Percentiles rank a stretch among this genome's conserved stretches.
phyloP scores from a whole-genome alignment of 768 basidiomycete species.

The Lactarius hengduanensis region DNA sequence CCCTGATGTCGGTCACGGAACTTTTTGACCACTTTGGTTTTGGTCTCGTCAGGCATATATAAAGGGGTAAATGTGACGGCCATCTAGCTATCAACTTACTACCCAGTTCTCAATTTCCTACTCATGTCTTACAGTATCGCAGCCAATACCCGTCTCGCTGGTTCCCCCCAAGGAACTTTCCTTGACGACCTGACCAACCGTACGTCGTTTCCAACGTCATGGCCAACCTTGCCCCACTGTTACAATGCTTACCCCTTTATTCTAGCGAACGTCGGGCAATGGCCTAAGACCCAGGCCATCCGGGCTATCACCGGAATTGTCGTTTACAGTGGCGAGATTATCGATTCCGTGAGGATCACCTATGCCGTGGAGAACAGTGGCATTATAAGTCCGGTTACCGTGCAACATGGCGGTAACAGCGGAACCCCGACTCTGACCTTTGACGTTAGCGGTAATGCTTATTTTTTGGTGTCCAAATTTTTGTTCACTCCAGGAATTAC shows the following conservation, averaged over 20 bases:
- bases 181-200: neutral
- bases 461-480: neutral
- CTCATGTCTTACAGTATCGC: neutral
- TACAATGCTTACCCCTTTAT: neutral
- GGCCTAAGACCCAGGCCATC: neutral
- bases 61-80: neutral
- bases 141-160: neutral
- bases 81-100: neutral
- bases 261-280: neutral
- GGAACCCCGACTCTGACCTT: too few relatives aligned
- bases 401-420: neutral
- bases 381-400: neutral
- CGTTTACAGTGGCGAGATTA: neutral
- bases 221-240: neutral
- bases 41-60: neutral
- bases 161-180: neutral
- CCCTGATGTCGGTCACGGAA: too few relatives aligned
- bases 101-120: neutral
- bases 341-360: neutral
- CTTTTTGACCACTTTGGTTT: neutral
- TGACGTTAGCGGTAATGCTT: neutral
- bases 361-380: neutral
- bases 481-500: too few relatives aligned
- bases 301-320: neutral
- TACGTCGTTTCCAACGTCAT: neutral